These are phyloP conservation scores for Exserohilum turcica DNA, from an alignment of 2,329 filamentous ascomycete species.

Conservation along the genomic window DNA sequence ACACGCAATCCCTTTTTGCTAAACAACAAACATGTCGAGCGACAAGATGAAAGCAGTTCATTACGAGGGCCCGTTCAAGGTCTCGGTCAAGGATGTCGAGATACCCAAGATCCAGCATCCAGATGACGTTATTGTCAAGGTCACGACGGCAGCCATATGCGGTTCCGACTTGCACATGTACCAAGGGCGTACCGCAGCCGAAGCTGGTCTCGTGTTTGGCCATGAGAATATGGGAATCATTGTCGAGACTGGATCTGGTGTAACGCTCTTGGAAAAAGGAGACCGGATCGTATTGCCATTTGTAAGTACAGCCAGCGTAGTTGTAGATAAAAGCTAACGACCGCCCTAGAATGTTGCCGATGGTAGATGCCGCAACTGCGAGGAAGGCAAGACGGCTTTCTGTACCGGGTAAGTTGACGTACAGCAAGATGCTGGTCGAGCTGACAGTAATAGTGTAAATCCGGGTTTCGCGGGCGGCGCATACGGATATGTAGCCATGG, in stretches of 20 bases:
- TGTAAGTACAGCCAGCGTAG: conserved; percentile 13
- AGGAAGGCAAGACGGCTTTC: conserved; percentile 68
- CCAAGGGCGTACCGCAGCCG: conserved; percentile 66
- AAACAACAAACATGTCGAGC: conserved; percentile 13
- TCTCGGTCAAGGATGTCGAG: conserved; percentile 65
- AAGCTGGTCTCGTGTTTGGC: conserved; percentile 65
- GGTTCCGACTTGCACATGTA: conserved; percentile 65
- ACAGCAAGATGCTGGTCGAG: background rate
- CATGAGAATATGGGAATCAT: conserved; percentile 68
- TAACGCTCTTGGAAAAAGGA: conserved; percentile 65
- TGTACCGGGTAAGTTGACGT: conserved; percentile 59
- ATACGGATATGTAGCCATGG: conserved; percentile 68
- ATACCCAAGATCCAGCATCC: conserved; percentile 65
- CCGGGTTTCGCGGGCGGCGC: conserved; percentile 65
- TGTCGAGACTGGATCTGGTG: conserved; percentile 61
- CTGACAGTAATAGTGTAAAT: conserved; percentile 52
- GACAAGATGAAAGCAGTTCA: conserved; percentile 66
- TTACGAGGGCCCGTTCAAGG: conserved; percentile 66
- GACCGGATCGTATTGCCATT: conserved; percentile 69
- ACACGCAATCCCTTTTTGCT: background rate
- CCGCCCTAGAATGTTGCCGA: conserved; percentile 16
- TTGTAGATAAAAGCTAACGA: background rate
- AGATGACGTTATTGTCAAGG: conserved; percentile 68
- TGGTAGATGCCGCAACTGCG: conserved; percentile 65
- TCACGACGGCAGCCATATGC: conserved; percentile 66